Percentiles rank a stretch among this genome's conserved stretches.
These are phyloP conservation scores for Talaromyces borbonicus DNA, from an alignment of 495 filamentous ascomycete species.

Conservation along the genomic window DNA sequence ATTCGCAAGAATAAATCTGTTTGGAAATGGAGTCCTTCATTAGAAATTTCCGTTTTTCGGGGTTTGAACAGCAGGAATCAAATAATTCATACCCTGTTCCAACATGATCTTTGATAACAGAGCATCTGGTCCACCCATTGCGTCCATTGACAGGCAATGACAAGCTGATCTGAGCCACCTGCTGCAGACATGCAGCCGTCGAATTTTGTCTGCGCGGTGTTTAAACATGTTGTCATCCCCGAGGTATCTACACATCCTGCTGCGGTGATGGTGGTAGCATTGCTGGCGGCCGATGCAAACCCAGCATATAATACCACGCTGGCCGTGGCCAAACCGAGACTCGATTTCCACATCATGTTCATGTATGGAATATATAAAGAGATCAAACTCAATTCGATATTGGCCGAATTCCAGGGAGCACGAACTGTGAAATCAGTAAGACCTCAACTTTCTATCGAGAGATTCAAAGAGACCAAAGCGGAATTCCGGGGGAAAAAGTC, in stretches of 20 bases:
- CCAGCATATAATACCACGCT: not conserved
- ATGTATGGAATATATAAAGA: not conserved
- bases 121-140: constrained; percentile 11
- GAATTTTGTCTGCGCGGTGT: constrained; percentile 7
- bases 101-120: constrained; percentile 15
- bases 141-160: constrained; percentile 12
- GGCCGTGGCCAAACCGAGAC: not conserved
- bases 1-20: constrained; percentile 22
- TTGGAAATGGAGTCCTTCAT: too few species aligned
- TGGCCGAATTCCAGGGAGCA: too few species aligned
- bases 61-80: too few species aligned
- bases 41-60: too few species aligned
- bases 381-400: too few species aligned
- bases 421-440: too few species aligned
- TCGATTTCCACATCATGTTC: not conserved
- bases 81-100: constrained; percentile 24
- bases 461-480: too few species aligned
- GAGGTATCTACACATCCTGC: constrained; percentile 14
- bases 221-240: constrained; percentile 11
- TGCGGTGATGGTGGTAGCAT: not conserved
- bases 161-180: constrained; percentile 11
- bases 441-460: too few species aligned
- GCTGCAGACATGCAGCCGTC: constrained; percentile 10
- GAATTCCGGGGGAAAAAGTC: too few species aligned
- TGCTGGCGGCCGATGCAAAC: not conserved